Evolutionary conservation across 164 flowering plant species (phyloP).

Genomic region (Sextonia rubra): DNA sequence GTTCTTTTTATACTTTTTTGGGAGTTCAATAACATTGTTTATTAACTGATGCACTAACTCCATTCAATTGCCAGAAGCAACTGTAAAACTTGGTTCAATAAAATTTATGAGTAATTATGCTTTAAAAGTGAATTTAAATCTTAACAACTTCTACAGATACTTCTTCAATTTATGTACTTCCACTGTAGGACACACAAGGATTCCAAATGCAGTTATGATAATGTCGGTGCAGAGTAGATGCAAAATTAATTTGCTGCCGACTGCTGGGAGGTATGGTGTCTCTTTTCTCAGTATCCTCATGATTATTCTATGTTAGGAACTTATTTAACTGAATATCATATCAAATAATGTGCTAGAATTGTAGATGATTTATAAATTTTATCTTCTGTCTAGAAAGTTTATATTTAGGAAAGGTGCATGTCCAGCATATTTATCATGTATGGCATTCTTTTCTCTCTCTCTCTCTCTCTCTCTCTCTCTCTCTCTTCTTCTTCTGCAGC

Average conservation of each 20-base stretch:
- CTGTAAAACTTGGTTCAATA: not conserved
- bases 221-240: not conserved
- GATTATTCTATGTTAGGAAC: not conserved
- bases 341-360: no score
- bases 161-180: conserved; percentile 41
- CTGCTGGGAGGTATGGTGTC: not conserved
- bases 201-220: conserved; percentile 7
- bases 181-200: conserved; percentile 18
- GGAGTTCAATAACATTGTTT: not conserved
- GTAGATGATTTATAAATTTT: not conserved
- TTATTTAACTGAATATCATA: not conserved
- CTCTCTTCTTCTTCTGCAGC: no score
- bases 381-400: not conserved
- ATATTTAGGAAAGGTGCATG: not conserved
- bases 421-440: not conserved
- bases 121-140: conserved; percentile 17
- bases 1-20: not conserved
- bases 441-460: no score
- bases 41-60: not conserved
- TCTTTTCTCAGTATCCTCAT: not conserved
- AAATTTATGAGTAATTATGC: not conserved
- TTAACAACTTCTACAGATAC: conserved; percentile 34
- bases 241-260: not conserved
- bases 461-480: no score
- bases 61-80: not conserved